Percentiles rank a stretch among this genome's conserved stretches.
Evolutionary conservation across 805 yeast genomes (phyloP).

Genomic region (Candida multigemmis): DNA sequence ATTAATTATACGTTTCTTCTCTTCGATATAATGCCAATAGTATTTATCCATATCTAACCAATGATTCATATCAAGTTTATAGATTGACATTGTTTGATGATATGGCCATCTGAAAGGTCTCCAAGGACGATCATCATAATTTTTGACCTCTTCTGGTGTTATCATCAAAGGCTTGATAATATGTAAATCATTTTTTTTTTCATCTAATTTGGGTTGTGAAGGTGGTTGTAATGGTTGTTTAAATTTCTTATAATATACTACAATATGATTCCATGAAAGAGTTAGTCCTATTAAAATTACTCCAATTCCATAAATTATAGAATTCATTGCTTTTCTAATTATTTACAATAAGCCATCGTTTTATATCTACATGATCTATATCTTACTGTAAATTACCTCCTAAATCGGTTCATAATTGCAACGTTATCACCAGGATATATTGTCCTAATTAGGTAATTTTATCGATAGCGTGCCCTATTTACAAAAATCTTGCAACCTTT

Average conservation of each 20-base stretch:
- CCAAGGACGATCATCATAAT: conserved; percentile 72
- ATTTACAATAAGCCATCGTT: too few species aligned
- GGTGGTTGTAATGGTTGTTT: not conserved
- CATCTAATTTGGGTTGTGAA: not conserved
- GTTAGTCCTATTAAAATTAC: too few species aligned
- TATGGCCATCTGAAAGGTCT: conserved; percentile 76
- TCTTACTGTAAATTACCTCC: too few species aligned
- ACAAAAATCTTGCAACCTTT: too few species aligned
- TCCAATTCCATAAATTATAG: too few species aligned
- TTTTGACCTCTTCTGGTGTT: conserved; percentile 58
- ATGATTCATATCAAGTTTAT: conserved; percentile 61
- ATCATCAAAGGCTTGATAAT: conserved; percentile 50
- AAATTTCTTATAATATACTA: conserved; percentile 1
- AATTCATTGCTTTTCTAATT: too few species aligned
- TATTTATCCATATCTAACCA: conserved; percentile 79
- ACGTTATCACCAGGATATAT: too few species aligned
- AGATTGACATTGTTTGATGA: conserved; percentile 72
- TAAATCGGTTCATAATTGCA: too few species aligned
- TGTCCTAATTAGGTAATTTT: too few species aligned
- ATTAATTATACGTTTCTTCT: conserved; percentile 49
- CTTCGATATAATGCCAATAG: conserved; percentile 56
- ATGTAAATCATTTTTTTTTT: conserved; percentile 13
- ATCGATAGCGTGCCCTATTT: too few species aligned
- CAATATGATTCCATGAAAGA: conserved; percentile 9
- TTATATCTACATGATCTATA: too few species aligned